phyloP scores from a whole-genome alignment of 257 asterid species.

The Solanum chiquidenum region DNA sequence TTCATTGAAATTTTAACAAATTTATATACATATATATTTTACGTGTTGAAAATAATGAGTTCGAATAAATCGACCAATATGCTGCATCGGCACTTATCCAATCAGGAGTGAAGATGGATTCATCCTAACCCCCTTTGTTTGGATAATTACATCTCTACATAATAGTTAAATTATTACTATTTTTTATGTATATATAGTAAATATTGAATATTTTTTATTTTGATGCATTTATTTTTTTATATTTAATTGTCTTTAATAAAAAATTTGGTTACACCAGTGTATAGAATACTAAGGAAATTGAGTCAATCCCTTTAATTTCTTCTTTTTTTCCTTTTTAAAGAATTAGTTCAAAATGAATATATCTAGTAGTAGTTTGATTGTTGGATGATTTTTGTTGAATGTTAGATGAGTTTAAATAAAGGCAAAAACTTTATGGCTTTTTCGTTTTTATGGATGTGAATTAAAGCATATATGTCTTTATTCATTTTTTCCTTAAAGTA shows the following conservation, averaged over 20 bases:
- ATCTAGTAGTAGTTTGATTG: slow-evolving; percentile 10
- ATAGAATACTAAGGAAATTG: neutral
- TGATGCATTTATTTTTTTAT: neutral
- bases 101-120: neutral
- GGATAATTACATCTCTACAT: neutral
- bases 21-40: neutral
- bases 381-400: slow-evolving; percentile 27
- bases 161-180: neutral
- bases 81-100: neutral
- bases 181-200: neutral
- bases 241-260: neutral
- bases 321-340: neutral
- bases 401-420: slow-evolving; percentile 12
- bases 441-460: slow-evolving; percentile 3
- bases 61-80: neutral
- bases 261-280: neutral
- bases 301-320: neutral
- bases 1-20: neutral
- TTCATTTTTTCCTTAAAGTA: slow-evolving; percentile 5
- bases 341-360: neutral
- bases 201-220: neutral
- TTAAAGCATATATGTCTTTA: slow-evolving; percentile 4
- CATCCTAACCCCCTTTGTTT: neutral
- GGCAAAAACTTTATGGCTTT: slow-evolving; percentile 20
- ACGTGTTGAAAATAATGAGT: neutral